Base-by-base conservation (phyloP, 306 rosid genomes). In the Prunus kanzakura region DNA sequence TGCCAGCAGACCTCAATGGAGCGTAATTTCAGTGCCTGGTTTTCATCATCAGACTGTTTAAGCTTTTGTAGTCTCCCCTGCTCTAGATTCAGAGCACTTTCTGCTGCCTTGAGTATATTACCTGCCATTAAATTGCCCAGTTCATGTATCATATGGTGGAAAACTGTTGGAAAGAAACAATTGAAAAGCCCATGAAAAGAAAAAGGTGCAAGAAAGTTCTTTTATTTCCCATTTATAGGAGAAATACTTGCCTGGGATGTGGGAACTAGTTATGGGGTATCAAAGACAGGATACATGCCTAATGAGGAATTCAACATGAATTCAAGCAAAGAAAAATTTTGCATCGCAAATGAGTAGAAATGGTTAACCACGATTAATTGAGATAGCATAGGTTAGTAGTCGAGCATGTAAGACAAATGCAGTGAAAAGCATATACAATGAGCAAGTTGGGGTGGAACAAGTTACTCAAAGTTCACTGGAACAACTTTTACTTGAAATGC, bases 41-140 rank as follows among this genome's bases (percentile, higher is more conserved):
- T 89, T 79, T 67, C 79, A 76, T 87, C 90, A 57, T 69, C 84
- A 25, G 88, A 47, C 78, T 83, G 93, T 73, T 82, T 82, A 78
- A 91, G 73, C 79, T 86, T 90, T 77, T 91, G 93, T 23, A 90
- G 82, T 81, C 98, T 91, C 51, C 56, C 86, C 16, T 75, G 86
- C 82, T 94, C 97, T 64, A 94, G 65, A 76, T 77, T 85, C 74
- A 86, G 77, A 88, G 97, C 97, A 25, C 67, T 85, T 78, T 82
- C 76, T 29, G 96, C 90, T 22, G 87, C 96, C 80, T 82, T 85
- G 4, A 30, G 32, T 18, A 84, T 54, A 68, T 76, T 76, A 85
- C 88, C 97, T 94, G 79, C 74, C 80, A 84, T 79, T 70, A 77
- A 45, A 46, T 55, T 65, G 50, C 74, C 47, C 69, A 25, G 27